Conservation (phyloP, 2,329 filamentous ascomycete species). For the Aspergillus sp. region DNA sequence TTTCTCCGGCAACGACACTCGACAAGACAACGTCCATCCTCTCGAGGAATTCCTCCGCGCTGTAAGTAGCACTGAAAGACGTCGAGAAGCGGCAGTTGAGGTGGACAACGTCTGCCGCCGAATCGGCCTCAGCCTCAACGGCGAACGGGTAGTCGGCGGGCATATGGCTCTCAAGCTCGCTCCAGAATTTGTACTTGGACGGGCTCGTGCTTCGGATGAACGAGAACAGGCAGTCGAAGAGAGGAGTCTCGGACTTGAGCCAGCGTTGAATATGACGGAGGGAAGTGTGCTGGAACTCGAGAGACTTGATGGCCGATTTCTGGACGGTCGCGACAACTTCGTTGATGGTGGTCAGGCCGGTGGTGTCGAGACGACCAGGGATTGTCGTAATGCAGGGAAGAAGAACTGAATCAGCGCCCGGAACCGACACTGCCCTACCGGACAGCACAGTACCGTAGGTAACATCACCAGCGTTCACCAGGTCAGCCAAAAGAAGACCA, state of each 20-base stretch:
- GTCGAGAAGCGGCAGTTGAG: conserved; percentile 21
- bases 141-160: conserved; percentile 30
- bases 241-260: conserved; percentile 23
- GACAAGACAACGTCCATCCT: conserved; percentile 26
- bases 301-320: conserved; percentile 17
- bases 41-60: conserved; percentile 22
- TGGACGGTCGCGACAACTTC: conserved; percentile 19
- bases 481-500: conserved; percentile 27
- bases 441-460: conserved; percentile 30
- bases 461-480: conserved; percentile 19
- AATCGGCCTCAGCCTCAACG: conserved; percentile 27
- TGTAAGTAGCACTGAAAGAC: conserved; percentile 16
- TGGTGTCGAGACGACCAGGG: conserved; percentile 26
- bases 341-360: conserved; percentile 11
- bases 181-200: conserved; percentile 18
- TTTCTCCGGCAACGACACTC: conserved; percentile 18
- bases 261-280: conserved; percentile 31
- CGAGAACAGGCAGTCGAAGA: conserved; percentile 32
- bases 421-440: conserved; percentile 24
- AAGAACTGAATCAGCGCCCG: conserved; percentile 25
- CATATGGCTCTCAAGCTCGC: conserved; percentile 27
- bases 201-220: conserved; percentile 17
- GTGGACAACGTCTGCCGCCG: conserved; percentile 13
- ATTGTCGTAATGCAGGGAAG: conserved; percentile 34
- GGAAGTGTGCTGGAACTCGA: conserved; percentile 32